These are phyloP conservation scores for Nakaseomyces uthaithaninus DNA, from an alignment of 1,139 yeast species.

Conservation along the genomic window DNA sequence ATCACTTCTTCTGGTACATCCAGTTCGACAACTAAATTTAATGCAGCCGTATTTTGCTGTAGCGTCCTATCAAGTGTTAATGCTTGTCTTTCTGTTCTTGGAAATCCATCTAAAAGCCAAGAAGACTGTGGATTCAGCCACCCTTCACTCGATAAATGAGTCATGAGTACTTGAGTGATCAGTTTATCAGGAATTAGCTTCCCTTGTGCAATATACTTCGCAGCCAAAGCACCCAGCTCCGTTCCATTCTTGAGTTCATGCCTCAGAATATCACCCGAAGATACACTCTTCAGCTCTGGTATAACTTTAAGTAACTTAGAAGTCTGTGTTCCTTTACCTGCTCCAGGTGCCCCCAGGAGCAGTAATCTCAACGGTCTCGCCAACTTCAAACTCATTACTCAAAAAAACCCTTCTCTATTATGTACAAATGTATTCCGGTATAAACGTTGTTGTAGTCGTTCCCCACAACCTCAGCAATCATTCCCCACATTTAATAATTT, in stretches of 20 bases:
- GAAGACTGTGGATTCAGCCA: slow-evolving; percentile 44
- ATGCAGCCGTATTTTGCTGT: slow-evolving; percentile 32
- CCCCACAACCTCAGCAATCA: too few relatives aligned
- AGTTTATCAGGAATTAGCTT: slow-evolving; percentile 62
- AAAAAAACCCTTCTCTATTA: too few relatives aligned
- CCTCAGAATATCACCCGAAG: slow-evolving; percentile 81
- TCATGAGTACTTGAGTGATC: slow-evolving; percentile 52
- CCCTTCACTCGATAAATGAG: slow-evolving; percentile 38
- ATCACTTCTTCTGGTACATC: slow-evolving; percentile 78
- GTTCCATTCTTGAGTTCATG: slow-evolving; percentile 52
- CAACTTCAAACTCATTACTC: slow-evolving; percentile 3
- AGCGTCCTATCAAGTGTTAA: slow-evolving; percentile 45
- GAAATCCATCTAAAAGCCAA: slow-evolving; percentile 89
- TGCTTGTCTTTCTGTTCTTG: slow-evolving; percentile 74
- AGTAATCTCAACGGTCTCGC: slow-evolving; percentile 52
- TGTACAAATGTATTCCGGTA: too few relatives aligned
- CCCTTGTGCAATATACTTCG: slow-evolving; percentile 51
- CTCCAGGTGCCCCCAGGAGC: slow-evolving; percentile 86
- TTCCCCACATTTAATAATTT: too few relatives aligned
- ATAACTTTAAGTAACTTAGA: slow-evolving; percentile 49
- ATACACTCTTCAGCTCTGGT: slow-evolving; percentile 44
- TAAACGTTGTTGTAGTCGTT: too few relatives aligned
- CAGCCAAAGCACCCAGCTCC: slow-evolving; percentile 51
- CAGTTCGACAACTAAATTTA: slow-evolving; percentile 73
- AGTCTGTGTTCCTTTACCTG: slow-evolving; percentile 91